A percentile compares a stretch with the other conserved stretches of the same genome.
phyloP scores from a whole-genome alignment of 1,284 basidiomycete genomes.

The Ceratobasidium sp. region DNA sequence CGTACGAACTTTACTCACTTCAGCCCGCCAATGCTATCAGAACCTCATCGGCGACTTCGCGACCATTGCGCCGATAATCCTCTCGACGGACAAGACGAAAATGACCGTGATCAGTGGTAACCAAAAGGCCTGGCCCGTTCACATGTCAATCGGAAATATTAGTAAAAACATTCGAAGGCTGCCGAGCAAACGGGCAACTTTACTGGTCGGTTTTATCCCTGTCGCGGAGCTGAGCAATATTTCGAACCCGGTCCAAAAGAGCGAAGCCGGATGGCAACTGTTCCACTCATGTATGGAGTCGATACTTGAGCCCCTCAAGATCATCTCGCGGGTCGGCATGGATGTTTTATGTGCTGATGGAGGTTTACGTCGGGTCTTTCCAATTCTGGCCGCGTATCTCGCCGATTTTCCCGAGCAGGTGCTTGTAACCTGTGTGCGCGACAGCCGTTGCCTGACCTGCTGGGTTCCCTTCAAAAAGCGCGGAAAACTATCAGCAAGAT shows the following conservation, averaged over 20 bases:
- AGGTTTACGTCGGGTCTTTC: conserved; percentile 51
- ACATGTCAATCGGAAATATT: conserved; percentile 48
- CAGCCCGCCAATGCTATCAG: not conserved
- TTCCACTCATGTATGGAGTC: conserved; percentile 52
- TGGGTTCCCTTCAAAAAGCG: not conserved
- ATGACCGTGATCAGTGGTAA: conserved; percentile 44
- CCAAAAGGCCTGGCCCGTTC: conserved; percentile 46
- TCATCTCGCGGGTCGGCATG: conserved; percentile 49
- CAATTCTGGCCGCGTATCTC: conserved; percentile 53
- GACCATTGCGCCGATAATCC: conserved; percentile 43
- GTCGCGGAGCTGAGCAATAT: not conserved
- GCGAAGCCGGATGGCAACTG: conserved; percentile 33
- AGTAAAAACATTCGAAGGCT: conserved; percentile 33
- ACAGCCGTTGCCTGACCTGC: conserved; percentile 41
- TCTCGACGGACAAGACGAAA: conserved; percentile 47
- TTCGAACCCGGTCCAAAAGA: not conserved
- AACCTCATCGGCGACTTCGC: conserved; percentile 14
- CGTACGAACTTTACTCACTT: not conserved
- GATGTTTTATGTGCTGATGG: conserved; percentile 53
- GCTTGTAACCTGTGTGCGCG: conserved; percentile 49
- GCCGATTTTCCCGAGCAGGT: conserved; percentile 55
- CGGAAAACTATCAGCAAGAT: not conserved
- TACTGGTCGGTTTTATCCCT: conserved; percentile 41
- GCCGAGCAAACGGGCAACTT: not conserved
- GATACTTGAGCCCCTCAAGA: conserved; percentile 50